Base-by-base conservation (phyloP, 2,329 filamentous ascomycete genomes). In the Ascochyta lentis region DNA sequence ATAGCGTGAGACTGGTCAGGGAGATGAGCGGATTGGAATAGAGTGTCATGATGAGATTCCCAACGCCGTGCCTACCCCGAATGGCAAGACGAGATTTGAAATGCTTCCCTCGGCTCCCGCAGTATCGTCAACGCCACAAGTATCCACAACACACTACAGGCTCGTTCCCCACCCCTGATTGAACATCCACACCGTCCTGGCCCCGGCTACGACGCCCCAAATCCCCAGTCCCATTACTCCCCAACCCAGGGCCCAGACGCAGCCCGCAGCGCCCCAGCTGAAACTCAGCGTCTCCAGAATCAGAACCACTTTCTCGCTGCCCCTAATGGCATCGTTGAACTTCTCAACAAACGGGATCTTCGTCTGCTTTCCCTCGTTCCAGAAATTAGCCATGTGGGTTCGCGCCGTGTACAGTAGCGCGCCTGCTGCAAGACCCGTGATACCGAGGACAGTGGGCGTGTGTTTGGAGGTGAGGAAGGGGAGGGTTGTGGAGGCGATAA, bases 251-350 rank as follows among this genome's bases (percentile, higher is more conserved):
- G 56, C 56, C 61, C 60, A 69, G n/a, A 63, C 54, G 22, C 60
- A 44, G 0, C 61, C 64, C 19, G 60, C 59, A 15, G 45, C 57
- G 1, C 49, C 61, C 71, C 71, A 73, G 1, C 52, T 61, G 16
- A 58, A 35, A 22, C 50, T 48, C 52, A 69, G 38, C 15, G 61
- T 48, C 13, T 65, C 66, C 22, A 74, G 51, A 10, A 73, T 9
- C 22, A 49, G 27, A 0, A 71, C 67, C 2, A 73, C 64, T n/a
- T 54, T 56, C 56, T 71, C 67, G 12, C 69, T 72, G 1, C 72
- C 72, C 6, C 59, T 44, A 10, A 77, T 65, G 2, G 75, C 74
- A 40, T 75, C 68, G 49, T 77, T 77, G 58, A 72, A 77, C 9
- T 69, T 67, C 38, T 71, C 56, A 1, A 76, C 62, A 43, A 77